Evolutionary conservation across 225 moss, liverwort and hornwort species (phyloP), one percentile per base, ranked within the genome.

Genomic region (Neckera pumila): DNA sequence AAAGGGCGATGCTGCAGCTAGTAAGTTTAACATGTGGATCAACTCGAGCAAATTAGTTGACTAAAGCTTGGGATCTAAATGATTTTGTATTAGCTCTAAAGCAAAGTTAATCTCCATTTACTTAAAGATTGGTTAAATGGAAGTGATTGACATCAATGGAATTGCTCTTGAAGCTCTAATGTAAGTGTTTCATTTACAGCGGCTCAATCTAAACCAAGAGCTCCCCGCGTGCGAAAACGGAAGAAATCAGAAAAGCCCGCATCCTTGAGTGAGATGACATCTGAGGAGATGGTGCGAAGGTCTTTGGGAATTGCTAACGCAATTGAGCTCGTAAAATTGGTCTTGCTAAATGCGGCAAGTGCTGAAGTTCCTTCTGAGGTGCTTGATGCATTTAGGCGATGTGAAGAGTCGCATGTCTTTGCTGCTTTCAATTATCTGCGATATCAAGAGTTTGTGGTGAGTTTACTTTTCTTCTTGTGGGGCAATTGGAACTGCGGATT

Each of bases 261-360:
- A 17, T 90, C 85, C 33, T 62, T 89, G 40, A 88, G 90, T 82
- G 92, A 91, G 85, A 91, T 93, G 79, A 96, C 91, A 80, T 95
- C 91, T 71, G 96, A 97, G 81, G 96, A 97, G 87, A 93, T 94
- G 89, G 96, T 96, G 61, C 96, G 89, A 81, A 93, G 91, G 62
- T 97, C 99, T 53, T 78, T 96, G 79, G 96, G 94, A 85, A 94
- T 97, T 88, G 94, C 99, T 27, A 99, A 93, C 87, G 96, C 97
- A 69, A 92, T 97, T 73, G 99, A 99, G 89, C 95, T 99, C 63
- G 95, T 99, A 30, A 99, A 99, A 88, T 80, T 99, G 88, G 94
- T 96, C 74, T 84, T 99, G 80, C 89, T 99, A 60, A 97, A 97
- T 84, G 92, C 95, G 45, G 89, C 91, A 79, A 91, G 87, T 87